Conservation (phyloP, 106 monocot species). For the Allium fistulosum region DNA sequence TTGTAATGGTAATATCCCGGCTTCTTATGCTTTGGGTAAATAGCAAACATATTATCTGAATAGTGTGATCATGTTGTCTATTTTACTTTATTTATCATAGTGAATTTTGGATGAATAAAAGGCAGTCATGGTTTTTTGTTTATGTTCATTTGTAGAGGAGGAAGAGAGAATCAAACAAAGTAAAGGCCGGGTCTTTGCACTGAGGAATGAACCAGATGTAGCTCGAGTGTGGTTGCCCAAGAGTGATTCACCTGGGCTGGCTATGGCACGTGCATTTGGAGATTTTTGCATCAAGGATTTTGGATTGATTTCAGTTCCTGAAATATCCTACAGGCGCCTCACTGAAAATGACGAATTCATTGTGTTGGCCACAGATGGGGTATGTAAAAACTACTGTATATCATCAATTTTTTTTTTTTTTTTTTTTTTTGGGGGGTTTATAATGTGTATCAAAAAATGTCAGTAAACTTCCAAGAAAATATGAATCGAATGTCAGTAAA, state of each 20-base stretch:
- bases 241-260: conserved; percentile 54
- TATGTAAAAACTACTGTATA: conserved; percentile 6
- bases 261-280: conserved; percentile 69
- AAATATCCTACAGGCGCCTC: conserved; percentile 42
- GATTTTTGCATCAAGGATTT: conserved; percentile 59
- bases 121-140: too few species aligned
- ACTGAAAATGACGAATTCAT: conserved; percentile 54
- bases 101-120: too few species aligned
- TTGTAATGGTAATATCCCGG: too few species aligned
- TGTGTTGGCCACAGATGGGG: conserved; percentile 68
- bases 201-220: conserved; percentile 59
- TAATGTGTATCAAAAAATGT: too few species aligned
- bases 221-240: conserved; percentile 70
- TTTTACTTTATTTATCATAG: too few species aligned
- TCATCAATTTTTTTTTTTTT: too few species aligned
- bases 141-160: conserved; percentile 24
- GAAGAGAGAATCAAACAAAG: conserved; percentile 57
- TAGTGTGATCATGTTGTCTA: neutral
- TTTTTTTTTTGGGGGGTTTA: too few species aligned
- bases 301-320: conserved; percentile 42
- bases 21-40: neutral
- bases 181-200: conserved; percentile 62
- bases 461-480: too few species aligned
- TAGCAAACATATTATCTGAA: neutral
- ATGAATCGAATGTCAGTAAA: too few species aligned